Percentiles rank a stretch among this genome's conserved stretches.
These are phyloP conservation scores for Kalanchoe fedtschenkoi DNA, from an alignment of 164 flowering plant species.

Conservation along the genomic window DNA sequence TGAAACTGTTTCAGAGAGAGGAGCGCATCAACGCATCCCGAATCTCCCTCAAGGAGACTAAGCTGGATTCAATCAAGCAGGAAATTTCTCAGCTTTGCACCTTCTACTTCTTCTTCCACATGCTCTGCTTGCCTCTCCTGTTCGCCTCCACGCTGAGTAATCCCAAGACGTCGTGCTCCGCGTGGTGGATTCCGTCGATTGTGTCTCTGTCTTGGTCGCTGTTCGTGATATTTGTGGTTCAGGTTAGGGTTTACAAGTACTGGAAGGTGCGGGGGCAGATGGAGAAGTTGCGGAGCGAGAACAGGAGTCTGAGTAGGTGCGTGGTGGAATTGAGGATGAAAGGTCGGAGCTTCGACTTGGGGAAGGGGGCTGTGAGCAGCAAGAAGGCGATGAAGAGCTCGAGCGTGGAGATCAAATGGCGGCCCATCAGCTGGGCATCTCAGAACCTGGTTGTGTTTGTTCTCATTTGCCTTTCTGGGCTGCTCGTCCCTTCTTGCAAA, in stretches of 20 bases:
- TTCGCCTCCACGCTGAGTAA: conserved; percentile 37
- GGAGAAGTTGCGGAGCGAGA: conserved; percentile 52
- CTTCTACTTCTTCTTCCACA: conserved; percentile 59
- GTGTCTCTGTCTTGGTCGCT: conserved; percentile 40
- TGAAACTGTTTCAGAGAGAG: conserved; percentile 88
- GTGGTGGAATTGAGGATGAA: conserved; percentile 92
- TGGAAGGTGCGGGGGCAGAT: conserved; percentile 47
- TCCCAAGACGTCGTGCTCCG: conserved; percentile 21
- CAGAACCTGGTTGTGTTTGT: conserved; percentile 41
- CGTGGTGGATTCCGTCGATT: conserved; percentile 69
- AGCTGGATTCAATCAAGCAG: conserved; percentile 33
- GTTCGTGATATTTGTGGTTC: conserved; percentile 44
- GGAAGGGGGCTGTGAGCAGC: conserved; percentile 63
- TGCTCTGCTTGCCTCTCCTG: conserved; percentile 44
- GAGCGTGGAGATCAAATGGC: conserved; percentile 89
- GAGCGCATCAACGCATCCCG: conserved; percentile 46
- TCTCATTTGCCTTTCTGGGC: conserved; percentile 52
- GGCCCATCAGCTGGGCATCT: conserved; percentile 55
- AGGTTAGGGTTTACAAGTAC: conserved; percentile 53
- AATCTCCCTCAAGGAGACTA: conserved; percentile 41
- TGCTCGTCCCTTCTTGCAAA: conserved; percentile 44
- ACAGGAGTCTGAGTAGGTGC: conserved; percentile 44
- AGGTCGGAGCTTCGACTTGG: conserved; percentile 76
- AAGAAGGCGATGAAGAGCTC: conserved; percentile 73
- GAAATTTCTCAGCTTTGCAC: conserved; percentile 69